Evolutionary conservation across 2,329 filamentous ascomycete species (phyloP), one percentile per base, ranked within the genome.

Genomic region (Apiospora malaysiana): DNA sequence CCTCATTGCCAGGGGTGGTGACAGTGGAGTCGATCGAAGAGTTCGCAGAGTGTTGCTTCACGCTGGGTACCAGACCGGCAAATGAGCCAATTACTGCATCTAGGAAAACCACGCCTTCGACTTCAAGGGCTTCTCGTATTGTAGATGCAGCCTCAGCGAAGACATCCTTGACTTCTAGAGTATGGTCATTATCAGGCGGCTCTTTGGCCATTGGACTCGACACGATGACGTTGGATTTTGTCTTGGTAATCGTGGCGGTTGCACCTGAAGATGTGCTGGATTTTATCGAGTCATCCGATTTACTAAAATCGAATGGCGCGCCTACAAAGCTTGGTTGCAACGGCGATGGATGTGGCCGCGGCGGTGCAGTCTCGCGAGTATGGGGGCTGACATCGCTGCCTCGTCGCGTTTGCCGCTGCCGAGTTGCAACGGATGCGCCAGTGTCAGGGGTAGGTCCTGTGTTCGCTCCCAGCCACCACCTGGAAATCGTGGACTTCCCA

Each of bases 111-210:
- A 78, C 77, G 0, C 85, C 85, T 43, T 85, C 82, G 0, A 82
- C 81, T 45, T 83, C 81, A 4, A 86, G 77, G 1, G 83, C 82
- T 65, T 85, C 79, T 10, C 82, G 77, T 18, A 86, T 78, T 16
- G 85, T 77, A 51, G 81, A 82, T 7, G 84, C 81, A 7, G 84
- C 85, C 12, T 80, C 82, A 2, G 81, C 81, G 69, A 86, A 85
- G 2, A 83, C 73, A 4, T 71, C 66, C 47, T 71, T 71, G 32
- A 73, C 42, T 5, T 69, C 68, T 3, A 66, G 40, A 3, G 66
- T 27, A n/a, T 70, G 68, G 27, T 56, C n/a, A 12, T 73, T 70
- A 25, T 71, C 71, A 63, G 25, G 21, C n/a, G 47, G 56, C 40
- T 32, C 18, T 40, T 63, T 16, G n/a, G 27, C 69, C 51, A 37